Conservation (phyloP, 2,329 filamentous ascomycete genomes). For the Colletotrichum sidae region DNA sequence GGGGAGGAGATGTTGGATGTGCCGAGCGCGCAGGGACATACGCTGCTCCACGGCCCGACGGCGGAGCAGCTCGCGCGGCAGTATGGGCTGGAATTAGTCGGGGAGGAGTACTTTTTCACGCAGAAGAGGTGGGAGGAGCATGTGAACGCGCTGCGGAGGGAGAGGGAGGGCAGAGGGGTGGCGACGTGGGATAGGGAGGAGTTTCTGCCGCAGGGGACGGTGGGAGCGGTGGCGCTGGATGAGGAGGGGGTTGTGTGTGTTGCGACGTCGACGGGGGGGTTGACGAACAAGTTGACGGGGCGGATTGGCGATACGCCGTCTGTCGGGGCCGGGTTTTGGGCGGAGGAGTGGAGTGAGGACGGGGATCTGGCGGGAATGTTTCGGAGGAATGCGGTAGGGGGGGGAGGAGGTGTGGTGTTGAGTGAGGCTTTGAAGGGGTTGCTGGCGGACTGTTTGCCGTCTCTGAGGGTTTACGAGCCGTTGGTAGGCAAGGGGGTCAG, state of each 20-base stretch:
- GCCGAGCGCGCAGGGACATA: constrained; percentile 75
- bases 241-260: constrained; percentile 77
- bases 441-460: constrained; percentile 71
- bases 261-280: constrained; percentile 77
- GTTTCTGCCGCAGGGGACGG: constrained; percentile 85
- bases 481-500: constrained; percentile 34
- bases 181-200: constrained; percentile 70
- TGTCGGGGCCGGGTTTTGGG: constrained; percentile 89
- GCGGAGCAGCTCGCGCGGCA: constrained; percentile 75
- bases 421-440: constrained; percentile 57
- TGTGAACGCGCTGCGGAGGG: constrained; percentile 65
- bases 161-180: constrained; percentile 52
- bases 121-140: constrained; percentile 84
- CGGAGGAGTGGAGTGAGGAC: constrained; percentile 79
- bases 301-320: constrained; percentile 89
- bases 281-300: constrained; percentile 91
- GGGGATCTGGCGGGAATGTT: constrained; percentile 46
- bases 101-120: constrained; percentile 82
- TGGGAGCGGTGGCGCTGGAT: constrained; percentile 85
- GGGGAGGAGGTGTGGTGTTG: constrained; percentile 6
- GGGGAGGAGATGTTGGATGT: constrained; percentile 52
- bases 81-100: constrained; percentile 79
- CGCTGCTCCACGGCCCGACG: constrained; percentile 73
- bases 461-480: constrained; percentile 55
- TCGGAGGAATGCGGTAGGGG: constrained; percentile 3